Percentiles rank a stretch among this genome's conserved stretches.
phyloP scores from a whole-genome alignment of 768 basidiomycete genomes.

The Mycena alexandri region DNA sequence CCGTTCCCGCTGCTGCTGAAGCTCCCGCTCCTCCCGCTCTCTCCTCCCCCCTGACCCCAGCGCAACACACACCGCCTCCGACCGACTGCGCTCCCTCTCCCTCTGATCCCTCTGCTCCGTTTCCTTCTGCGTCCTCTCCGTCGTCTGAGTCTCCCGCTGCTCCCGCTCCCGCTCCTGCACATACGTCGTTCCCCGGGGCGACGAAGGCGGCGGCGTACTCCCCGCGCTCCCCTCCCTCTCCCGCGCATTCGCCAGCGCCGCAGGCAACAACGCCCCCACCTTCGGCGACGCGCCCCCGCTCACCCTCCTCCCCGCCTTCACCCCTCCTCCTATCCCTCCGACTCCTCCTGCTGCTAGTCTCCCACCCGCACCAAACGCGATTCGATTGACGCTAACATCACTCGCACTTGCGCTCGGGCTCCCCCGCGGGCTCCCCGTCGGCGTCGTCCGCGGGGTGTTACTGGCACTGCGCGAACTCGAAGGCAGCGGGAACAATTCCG shows the following conservation, averaged over 20 bases:
- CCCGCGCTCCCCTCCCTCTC: constrained; percentile 5
- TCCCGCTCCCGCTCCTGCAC: not conserved
- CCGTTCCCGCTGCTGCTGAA: too few species aligned
- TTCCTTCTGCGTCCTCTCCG: constrained; percentile 12
- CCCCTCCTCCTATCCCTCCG: too few species aligned
- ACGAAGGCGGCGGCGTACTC: too few species aligned
- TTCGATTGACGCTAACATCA: constrained; percentile 5
- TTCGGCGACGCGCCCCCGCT: constrained; percentile 4
- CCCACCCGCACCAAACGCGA: not conserved
- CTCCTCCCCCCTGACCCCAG: too few species aligned
- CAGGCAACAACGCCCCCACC: constrained; percentile 29
- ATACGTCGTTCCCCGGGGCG: not conserved
- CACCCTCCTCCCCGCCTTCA: not conserved
- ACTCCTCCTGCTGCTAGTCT: too few species aligned
- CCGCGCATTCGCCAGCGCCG: constrained; percentile 13
- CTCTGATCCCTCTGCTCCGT: constrained; percentile 23
- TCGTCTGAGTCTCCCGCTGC: not conserved
- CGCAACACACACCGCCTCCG: too few species aligned
- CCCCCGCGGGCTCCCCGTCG: not conserved
- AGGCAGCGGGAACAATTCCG: constrained; percentile 37
- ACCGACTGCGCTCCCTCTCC: not conserved
- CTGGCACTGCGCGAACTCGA: constrained; percentile 6
- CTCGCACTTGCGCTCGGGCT: constrained; percentile 31
- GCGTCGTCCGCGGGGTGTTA: constrained; percentile 20
- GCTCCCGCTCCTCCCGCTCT: too few species aligned